Evolutionary conservation across 345 rosid species (phyloP).

Genomic region (Ceriops zippeliana): DNA sequence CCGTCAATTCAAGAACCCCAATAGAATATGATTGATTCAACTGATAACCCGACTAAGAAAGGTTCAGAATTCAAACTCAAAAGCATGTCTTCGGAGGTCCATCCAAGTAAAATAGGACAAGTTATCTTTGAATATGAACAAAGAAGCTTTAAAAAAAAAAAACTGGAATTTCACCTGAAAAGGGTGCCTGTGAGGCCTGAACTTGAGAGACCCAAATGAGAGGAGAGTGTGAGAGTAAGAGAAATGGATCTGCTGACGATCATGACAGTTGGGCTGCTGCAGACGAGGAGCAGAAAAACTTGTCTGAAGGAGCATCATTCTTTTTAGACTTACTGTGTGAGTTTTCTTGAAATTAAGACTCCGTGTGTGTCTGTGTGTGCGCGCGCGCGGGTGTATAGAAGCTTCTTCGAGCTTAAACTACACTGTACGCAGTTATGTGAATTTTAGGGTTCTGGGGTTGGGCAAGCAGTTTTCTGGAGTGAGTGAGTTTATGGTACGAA

Average conservation of each 20-base stretch:
- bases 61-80: too few species aligned
- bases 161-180: slow-evolving; percentile 36
- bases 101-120: background rate
- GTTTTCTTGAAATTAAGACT: background rate
- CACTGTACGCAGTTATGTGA: background rate
- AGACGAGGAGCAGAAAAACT: slow-evolving; percentile 33
- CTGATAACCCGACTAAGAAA: too few species aligned
- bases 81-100: background rate
- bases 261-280: slow-evolving; percentile 20
- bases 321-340: background rate
- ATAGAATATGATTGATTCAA: too few species aligned
- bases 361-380: too few species aligned
- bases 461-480: background rate
- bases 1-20: too few species aligned
- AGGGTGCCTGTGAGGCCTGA: slow-evolving; percentile 27
- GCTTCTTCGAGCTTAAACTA: slow-evolving; percentile 15
- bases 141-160: background rate
- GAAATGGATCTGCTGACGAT: slow-evolving; percentile 2
- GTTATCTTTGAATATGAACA: background rate
- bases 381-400: too few species aligned
- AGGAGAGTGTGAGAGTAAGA: slow-evolving; percentile 22
- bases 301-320: slow-evolving; percentile 54
- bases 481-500: slow-evolving; percentile 12
- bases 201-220: slow-evolving; percentile 28
- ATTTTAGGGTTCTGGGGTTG: background rate